Evolutionary conservation across 176 grass and related monocot genomes (phyloP).

Genomic region (Oropetium thomaeum): DNA sequence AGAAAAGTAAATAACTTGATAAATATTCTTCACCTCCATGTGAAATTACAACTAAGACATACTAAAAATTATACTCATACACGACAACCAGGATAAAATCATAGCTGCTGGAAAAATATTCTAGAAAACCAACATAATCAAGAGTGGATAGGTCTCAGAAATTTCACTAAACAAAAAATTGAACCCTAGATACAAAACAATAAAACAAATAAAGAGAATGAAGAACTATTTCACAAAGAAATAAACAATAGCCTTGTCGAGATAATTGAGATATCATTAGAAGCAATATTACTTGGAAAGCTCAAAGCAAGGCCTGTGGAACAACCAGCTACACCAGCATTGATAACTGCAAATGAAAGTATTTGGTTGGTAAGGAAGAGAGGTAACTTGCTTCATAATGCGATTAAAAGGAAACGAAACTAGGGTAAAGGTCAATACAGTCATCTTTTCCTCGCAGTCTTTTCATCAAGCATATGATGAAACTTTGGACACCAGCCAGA

Average conservation of each 20-base stretch:
- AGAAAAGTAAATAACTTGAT: background rate
- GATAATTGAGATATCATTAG: background rate
- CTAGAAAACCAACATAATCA: background rate
- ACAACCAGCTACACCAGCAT: constrained; percentile 84
- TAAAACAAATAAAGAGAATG: background rate
- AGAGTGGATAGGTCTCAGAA: background rate
- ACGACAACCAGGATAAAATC: background rate
- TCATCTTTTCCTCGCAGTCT: constrained; percentile 85
- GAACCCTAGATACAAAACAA: background rate
- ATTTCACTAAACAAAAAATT: background rate
- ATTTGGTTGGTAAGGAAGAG: constrained; percentile 18
- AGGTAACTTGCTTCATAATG: constrained; percentile 20
- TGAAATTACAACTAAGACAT: background rate
- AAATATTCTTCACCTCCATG: background rate
- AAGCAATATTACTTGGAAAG: constrained; percentile 71
- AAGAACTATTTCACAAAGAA: background rate
- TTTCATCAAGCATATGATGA: constrained; percentile 81
- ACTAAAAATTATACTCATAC: background rate
- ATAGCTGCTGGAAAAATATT: background rate
- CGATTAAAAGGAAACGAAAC: background rate
- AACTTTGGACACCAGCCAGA: constrained; percentile 84
- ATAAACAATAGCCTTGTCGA: background rate
- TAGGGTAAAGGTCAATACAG: constrained; percentile 38
- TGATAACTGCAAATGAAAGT: constrained; percentile 50
- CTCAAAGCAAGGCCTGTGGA: constrained; percentile 92